These are phyloP conservation scores for Spinellus fusiger DNA, from an alignment of 192 early-diverging fungal species.

Conservation along the genomic window DNA sequence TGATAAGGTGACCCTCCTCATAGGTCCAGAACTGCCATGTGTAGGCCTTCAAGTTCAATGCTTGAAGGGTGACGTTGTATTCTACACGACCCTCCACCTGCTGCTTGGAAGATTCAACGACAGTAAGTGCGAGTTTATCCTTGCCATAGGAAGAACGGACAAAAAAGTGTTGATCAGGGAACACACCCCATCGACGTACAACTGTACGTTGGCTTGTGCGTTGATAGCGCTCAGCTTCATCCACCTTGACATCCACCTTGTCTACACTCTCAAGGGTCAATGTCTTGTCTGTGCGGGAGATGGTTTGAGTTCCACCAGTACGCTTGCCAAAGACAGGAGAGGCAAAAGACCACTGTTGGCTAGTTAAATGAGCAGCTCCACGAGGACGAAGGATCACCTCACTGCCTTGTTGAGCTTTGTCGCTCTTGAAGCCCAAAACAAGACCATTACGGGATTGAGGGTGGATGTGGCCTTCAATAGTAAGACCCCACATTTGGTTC, in stretches of 20 bases:
- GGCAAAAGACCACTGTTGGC: constrained; percentile 24
- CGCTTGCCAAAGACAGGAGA: constrained; percentile 20
- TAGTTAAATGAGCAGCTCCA: not conserved
- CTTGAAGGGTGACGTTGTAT: constrained; percentile 5
- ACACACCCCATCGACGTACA: constrained; percentile 24
- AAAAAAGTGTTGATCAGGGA: constrained; percentile 27
- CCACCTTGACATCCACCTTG: not conserved
- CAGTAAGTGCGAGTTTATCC: constrained; percentile 20
- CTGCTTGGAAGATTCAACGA: not conserved
- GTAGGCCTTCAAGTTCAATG: constrained; percentile 18
- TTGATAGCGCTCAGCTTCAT: constrained; percentile 17
- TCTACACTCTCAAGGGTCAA: not conserved
- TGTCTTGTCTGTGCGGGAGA: not conserved
- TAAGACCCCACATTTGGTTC: constrained; percentile 28
- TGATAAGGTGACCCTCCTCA: constrained; percentile 18
- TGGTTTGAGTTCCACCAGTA: not conserved
- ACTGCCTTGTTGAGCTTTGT: not conserved
- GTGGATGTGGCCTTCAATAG: constrained; percentile 26
- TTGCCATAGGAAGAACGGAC: constrained; percentile 10
- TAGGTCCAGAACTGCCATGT: constrained; percentile 29
- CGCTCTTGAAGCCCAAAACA: constrained; percentile 9
- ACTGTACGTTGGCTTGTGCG: constrained; percentile 11
- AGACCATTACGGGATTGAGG: constrained; percentile 12
- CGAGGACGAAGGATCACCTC: constrained; percentile 17
- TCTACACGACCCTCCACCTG: not conserved